phyloP scores from a whole-genome alignment of 2,329 filamentous ascomycete species.

The Penicillium griseofulvum region DNA sequence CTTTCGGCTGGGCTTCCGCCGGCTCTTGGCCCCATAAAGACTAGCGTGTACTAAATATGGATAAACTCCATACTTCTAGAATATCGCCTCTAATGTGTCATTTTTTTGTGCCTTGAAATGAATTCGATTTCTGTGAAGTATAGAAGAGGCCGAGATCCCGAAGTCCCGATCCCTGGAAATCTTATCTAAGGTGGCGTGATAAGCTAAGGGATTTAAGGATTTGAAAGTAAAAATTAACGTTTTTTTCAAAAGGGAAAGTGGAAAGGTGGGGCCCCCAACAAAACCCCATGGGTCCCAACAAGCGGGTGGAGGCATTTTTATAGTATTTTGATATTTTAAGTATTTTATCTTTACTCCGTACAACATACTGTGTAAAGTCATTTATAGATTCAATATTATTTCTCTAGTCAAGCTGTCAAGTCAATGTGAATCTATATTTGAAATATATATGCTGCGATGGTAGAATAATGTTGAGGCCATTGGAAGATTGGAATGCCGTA shows the following conservation, averaged over 20 bases:
- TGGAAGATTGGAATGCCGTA: neutral
- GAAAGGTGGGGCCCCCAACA: conserved; percentile 25
- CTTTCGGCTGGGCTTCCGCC: too few relatives aligned
- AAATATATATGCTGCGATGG: neutral
- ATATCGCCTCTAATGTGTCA: too few relatives aligned
- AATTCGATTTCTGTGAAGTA: too few relatives aligned
- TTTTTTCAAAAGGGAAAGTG: conserved; percentile 11
- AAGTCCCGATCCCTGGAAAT: neutral
- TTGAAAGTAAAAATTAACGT: conserved; percentile 1
- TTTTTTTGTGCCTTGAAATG: too few relatives aligned
- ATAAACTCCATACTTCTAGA: too few relatives aligned
- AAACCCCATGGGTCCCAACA: conserved; percentile 25
- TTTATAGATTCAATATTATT: neutral
- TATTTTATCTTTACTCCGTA: neutral
- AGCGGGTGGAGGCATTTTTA: conserved; percentile 2
- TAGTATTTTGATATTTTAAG: neutral
- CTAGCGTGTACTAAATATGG: too few relatives aligned
- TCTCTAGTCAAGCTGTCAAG: neutral
- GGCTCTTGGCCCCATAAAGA: too few relatives aligned
- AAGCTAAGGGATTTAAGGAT: conserved; percentile 1
- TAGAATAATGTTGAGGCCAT: neutral
- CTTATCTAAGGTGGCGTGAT: conserved; percentile 12
- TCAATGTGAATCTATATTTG: neutral
- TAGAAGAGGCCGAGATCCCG: neutral
- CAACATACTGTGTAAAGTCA: neutral